Base-by-base conservation (phyloP, 1,284 basidiomycete genomes). In the Sporisorium iseilematis-ciliati region DNA sequence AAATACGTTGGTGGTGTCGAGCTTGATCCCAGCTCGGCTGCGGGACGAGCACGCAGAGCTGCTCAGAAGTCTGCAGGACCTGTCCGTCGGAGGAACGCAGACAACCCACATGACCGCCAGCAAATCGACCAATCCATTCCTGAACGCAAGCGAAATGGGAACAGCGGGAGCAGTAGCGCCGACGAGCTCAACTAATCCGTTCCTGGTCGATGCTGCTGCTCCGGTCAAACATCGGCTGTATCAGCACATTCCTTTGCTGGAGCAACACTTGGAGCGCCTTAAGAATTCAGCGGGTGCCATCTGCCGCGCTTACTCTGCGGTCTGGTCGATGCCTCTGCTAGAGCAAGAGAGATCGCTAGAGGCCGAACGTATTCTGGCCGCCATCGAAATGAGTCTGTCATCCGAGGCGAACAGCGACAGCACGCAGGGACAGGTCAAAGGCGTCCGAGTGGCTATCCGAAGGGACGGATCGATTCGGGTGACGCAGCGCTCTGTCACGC, bases 241-340 rank as follows among this genome's bases (percentile, higher is more conserved):
- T 35, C 46, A 35, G 4, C 74, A 76, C 52, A 57, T 76, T 31
- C 65, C 74, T 4, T 52, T 76, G 45, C 49, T 76, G 25, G 55
- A 33, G 7, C 49, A 59, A 43, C 74, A 76, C 25, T 43, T 76
- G 46, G 52, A 72, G 57, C 68, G 74, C 18, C 61, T 76, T 26
- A 50, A 50, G 54, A 42, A 25, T 0, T 67, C 74, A 14, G 65
- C 74, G 41, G 65, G 65, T 7, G 68, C 68, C 21, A 76, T 76
- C 26, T 76, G 74, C 58, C 68, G 68, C 11, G 65, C 64, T 6
- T 76, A 58, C 38, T 61, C 74, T 40, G 40, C 50, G 4, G 74
- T 57, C 0, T 76, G 74, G 74, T 64, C 64, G 25, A 51, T 64
- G 57, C 21, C 65, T 29, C 7, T 62, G 35, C 58, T 76, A 16